Evolutionary conservation across 106 monocot genomes (phyloP).

Genomic region (Apostasia ramifera): DNA sequence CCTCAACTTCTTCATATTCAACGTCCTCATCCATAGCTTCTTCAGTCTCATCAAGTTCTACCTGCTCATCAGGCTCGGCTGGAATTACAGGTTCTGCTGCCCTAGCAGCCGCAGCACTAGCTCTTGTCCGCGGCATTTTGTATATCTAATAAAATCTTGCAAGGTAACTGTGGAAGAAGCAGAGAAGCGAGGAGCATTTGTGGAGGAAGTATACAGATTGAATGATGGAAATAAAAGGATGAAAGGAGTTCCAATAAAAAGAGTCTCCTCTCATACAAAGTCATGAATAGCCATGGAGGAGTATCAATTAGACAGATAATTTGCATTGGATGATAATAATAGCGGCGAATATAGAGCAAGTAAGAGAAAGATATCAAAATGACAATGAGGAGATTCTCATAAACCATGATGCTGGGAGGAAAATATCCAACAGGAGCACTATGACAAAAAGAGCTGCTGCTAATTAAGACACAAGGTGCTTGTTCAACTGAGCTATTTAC

Average conservation of each 20-base stretch:
- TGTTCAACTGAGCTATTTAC: conserved; percentile 27
- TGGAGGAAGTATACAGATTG: conserved; percentile 37
- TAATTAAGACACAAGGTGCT: conserved; percentile 30
- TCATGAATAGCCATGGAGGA: conserved; percentile 47
- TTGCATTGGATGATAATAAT: conserved; percentile 36
- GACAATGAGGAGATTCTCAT: conserved; percentile 2
- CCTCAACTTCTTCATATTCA: conserved; percentile 50
- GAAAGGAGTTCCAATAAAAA: conserved; percentile 53
- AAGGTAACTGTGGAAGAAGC: conserved; percentile 65
- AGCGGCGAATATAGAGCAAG: conserved; percentile 39
- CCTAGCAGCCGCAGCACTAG: conserved; percentile 31
- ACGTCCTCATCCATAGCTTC: conserved; percentile 28
- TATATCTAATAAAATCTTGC: conserved; percentile 50
- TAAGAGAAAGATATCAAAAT: conserved; percentile 27
- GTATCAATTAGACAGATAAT: conserved; percentile 32
- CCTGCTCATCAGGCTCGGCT: conserved; percentile 26
- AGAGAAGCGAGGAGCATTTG: conserved; percentile 66
- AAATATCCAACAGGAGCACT: conserved; percentile 28
- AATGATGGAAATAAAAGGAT: conserved; percentile 54
- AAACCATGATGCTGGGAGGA: conserved; percentile 13
- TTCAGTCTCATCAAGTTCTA: conserved; percentile 37
- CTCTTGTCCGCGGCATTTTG: conserved; percentile 60
- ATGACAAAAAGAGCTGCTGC: conserved; percentile 29
- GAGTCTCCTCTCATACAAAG: conserved; percentile 45
- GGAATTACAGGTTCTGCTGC: conserved; percentile 31